phyloP scores from a whole-genome alignment of 257 asterid genomes.

The Cynanchum wilfordii region DNA sequence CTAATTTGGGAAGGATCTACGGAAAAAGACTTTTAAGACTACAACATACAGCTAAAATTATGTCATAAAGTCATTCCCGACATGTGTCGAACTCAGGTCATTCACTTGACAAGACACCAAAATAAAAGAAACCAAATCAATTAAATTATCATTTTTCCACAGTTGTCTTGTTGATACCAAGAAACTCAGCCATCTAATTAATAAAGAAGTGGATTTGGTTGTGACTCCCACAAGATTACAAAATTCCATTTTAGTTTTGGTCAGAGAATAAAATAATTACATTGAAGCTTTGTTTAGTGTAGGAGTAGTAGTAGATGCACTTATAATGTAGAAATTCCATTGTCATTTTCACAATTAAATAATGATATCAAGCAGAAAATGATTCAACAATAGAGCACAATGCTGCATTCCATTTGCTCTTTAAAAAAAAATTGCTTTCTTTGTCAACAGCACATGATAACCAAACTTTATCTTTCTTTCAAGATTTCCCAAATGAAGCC shows the following conservation, averaged over 20 bases:
- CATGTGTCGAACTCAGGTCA: no score
- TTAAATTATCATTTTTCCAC: no score
- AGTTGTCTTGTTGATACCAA: background rate
- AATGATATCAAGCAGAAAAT: background rate
- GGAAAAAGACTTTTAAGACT: no score
- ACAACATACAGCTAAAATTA: no score
- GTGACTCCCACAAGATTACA: background rate
- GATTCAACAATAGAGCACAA: background rate
- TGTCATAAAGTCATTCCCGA: no score
- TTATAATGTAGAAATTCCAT: slow-evolving; percentile 4
- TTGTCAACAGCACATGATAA: slow-evolving; percentile 23
- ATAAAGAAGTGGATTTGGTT: slow-evolving; percentile 5
- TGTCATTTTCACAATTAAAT: background rate
- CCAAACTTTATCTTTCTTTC: slow-evolving; percentile 42
- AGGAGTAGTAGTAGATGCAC: background rate
- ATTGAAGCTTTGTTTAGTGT: background rate
- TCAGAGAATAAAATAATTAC: background rate
- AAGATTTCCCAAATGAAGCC: slow-evolving; percentile 42
- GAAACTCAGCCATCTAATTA: background rate
- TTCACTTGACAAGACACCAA: no score
- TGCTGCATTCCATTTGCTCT: background rate
- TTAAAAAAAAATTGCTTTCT: slow-evolving; percentile 15
- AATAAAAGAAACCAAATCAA: no score
- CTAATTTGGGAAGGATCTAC: no score
- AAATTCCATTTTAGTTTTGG: background rate